Evolutionary conservation across 164 flowering plant species (phyloP).

Genomic region (Saururus chinensis): DNA sequence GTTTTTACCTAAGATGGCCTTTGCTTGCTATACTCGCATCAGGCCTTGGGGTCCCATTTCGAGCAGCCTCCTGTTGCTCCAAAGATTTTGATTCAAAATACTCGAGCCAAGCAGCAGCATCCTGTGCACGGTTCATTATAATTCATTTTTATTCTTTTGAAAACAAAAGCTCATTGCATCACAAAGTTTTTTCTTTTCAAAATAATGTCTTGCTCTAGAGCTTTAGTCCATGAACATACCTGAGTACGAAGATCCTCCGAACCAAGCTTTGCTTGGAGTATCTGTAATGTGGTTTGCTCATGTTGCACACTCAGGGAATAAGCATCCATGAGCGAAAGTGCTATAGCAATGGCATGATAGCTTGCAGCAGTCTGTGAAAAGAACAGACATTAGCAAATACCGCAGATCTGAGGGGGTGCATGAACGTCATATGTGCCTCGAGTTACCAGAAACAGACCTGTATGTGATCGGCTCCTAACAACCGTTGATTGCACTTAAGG

Average conservation of each 20-base stretch:
- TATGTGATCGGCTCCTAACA: conserved; percentile 81
- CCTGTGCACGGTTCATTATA: conserved; percentile 28
- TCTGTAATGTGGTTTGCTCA: conserved; percentile 80
- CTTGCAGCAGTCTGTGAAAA: conserved; percentile 76
- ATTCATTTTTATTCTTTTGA: background rate
- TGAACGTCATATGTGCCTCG: conserved; percentile 5
- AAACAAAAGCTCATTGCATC: background rate
- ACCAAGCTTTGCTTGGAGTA: conserved; percentile 78
- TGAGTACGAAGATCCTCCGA: conserved; percentile 83
- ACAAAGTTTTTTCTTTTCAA: background rate
- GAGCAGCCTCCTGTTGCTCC: conserved; percentile 93
- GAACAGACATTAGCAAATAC: background rate
- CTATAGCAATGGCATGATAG: conserved; percentile 94
- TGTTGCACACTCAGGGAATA: conserved; percentile 86
- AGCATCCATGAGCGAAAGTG: conserved; percentile 90
- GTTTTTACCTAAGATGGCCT: conserved; percentile 88
- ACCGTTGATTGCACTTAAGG: conserved; percentile 73
- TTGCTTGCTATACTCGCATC: conserved; percentile 92
- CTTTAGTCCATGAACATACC: conserved; percentile 23
- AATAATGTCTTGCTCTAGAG: background rate
- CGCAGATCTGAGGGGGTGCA: background rate
- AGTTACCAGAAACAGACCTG: conserved; percentile 41
- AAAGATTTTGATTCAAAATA: conserved; percentile 80
- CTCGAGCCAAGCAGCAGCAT: conserved; percentile 95
- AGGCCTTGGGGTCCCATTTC: conserved; percentile 75